Evolutionary conservation across 192 early-diverging fungal genomes (phyloP), one percentile per base, ranked within the genome.

Genomic region (Radiomyces spectabilis): DNA sequence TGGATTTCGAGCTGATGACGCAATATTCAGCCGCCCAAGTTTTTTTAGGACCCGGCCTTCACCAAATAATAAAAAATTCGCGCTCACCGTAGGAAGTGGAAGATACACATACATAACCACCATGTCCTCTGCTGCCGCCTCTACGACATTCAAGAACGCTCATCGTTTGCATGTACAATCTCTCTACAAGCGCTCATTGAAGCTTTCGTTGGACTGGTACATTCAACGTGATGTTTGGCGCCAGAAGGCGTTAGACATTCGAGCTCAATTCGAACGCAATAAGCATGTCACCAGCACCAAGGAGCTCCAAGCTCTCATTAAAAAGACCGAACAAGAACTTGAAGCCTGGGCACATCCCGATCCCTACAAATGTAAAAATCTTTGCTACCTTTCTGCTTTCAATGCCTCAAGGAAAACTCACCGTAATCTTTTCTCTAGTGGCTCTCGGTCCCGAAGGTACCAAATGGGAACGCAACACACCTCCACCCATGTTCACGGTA

Each of bases 191-290:
- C 78, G 84, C 40, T 85, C 90, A 12, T 85, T 97, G 40, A 81
- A 84, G 63, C 78, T 85, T 27, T 78, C 87, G 12, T 70, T 80
- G 42, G 91, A 95, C 75, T 97, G 94, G 94, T 88, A 89, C 71
- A 88, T 89, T 63, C 82, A 87, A 65, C 82, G 87, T 43, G 64
- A 66, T 35, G 68, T 85, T 40, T 90, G 74, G 80, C 83, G 94
- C 34, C 80, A 87, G 53, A 89, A 89, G 71, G 80, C 86, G 35
- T 53, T 94, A 54, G 78, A 89, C 50, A 89, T 97, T 68, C 78
- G 94, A 30, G 77, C 80, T 25, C 71, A 82, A 57, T 97, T 97
- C 57, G 93, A 95, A 57, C 75, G 71, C 39, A 92, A 91, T 68
- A 82, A 80, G 53, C 57, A 82, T 53, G 69, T 92, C 32, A 69